Conservation (phyloP, 345 rosid genomes). For the Pugionium dolabratum region DNA sequence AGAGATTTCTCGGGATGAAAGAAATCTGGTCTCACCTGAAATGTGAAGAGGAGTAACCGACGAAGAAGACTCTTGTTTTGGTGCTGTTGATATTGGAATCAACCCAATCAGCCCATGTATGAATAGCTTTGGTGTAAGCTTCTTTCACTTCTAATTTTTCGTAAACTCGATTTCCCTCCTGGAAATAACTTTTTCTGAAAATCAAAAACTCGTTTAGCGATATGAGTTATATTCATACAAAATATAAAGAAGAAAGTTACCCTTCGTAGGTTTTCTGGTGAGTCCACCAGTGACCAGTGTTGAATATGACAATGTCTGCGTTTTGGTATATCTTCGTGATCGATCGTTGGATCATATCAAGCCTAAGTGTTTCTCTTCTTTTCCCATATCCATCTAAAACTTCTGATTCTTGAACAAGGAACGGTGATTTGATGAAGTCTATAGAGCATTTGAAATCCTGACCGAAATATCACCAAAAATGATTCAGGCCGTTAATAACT, state of each 20-base stretch:
- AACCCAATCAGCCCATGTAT: slow-evolving; percentile 79
- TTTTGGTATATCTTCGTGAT: slow-evolving; percentile 39
- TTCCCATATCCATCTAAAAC: slow-evolving; percentile 37
- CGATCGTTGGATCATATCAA: slow-evolving; percentile 51
- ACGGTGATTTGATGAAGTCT: slow-evolving; percentile 61
- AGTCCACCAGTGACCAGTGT: slow-evolving; percentile 82
- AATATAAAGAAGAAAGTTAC: slow-evolving; percentile 24
- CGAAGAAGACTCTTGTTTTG: slow-evolving; percentile 61
- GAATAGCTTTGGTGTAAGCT: slow-evolving; percentile 64
- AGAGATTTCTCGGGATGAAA: not conserved
- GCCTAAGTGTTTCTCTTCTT: slow-evolving; percentile 51
- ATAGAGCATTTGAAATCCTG: slow-evolving; percentile 55
- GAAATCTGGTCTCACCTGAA: slow-evolving; percentile 45
- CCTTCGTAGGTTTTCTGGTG: slow-evolving; percentile 55
- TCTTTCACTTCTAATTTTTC: slow-evolving; percentile 51
- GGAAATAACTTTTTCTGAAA: slow-evolving; percentile 62
- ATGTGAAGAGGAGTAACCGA: slow-evolving; percentile 83
- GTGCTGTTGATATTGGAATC: slow-evolving; percentile 59
- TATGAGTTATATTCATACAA: not conserved
- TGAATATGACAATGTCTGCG: slow-evolving; percentile 67
- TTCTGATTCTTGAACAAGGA: slow-evolving; percentile 61
- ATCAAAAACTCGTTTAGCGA: not conserved
- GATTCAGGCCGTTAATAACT: not conserved
- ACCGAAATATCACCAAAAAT: not conserved
- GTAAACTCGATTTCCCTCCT: slow-evolving; percentile 63